These are phyloP conservation scores for Daldinia sp. DNA, from an alignment of 2,329 filamentous ascomycete genomes.

Conservation along the genomic window DNA sequence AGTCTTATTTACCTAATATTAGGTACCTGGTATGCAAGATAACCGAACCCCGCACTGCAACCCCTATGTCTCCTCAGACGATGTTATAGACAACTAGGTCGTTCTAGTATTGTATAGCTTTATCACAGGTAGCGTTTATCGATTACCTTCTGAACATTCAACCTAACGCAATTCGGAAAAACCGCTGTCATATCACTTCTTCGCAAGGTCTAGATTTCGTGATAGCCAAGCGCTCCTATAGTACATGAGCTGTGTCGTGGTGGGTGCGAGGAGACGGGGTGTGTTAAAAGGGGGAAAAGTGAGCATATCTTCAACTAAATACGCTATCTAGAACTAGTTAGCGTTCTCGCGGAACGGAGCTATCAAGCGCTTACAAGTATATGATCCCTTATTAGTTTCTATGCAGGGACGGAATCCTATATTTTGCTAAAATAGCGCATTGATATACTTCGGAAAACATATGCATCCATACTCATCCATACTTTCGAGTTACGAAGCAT, in stretches of 20 bases:
- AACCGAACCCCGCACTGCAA: background rate
- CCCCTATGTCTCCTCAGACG: background rate
- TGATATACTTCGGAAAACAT: background rate
- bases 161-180: constrained; percentile 1
- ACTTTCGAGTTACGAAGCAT: background rate
- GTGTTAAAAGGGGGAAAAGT: background rate
- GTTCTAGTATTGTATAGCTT: background rate
- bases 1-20: no score
- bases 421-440: background rate
- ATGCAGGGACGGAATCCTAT: constrained; percentile 5
- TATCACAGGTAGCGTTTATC: background rate
- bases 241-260: background rate
- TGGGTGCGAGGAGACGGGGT: background rate
- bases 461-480: background rate
- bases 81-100: background rate
- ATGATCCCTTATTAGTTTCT: background rate
- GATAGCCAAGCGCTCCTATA: background rate
- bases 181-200: background rate
- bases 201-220: background rate
- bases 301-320: background rate
- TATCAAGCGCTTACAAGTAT: background rate
- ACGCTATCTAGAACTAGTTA: background rate
- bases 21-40: background rate
- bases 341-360: background rate
- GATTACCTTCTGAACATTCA: background rate